Evolutionary conservation across 2,329 filamentous ascomycete genomes (phyloP), one percentile per base, ranked within the genome.

Genomic region (Fusarium beomiforme): DNA sequence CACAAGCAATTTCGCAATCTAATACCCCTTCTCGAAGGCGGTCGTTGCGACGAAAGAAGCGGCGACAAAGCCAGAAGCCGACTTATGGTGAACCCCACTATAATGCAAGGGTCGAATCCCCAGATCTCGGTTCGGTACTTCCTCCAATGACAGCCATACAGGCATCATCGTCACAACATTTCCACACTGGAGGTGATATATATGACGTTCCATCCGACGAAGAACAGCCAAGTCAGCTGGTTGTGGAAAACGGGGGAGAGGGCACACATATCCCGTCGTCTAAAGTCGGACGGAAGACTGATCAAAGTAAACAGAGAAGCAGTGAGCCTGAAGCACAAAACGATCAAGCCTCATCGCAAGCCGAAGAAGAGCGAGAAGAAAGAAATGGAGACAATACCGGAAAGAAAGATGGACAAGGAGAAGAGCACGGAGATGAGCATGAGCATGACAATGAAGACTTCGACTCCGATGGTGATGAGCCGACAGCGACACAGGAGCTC

Each of bases 61-160:
- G 34, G 16, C 61, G 58, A 13, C 70, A 69, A 21, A 68, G 62
- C 5, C 54, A 67, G 61, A 75, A 69, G 37, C 26, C 50, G n/a
- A 9, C 59, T 5, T 70, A 55, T 39, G 57, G 37, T 7, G 60
- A 70, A 26, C 17, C 36, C 4, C n/a, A 41, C 8, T 49, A 67
- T 44, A 23, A 8, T 17, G 31, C 42, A 21, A 69, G 64, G 21
- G 42, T 13, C 9, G 51, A 13, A 19, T 74, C 71, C 36, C 67
- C 54, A 24, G 73, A 74, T 3, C 60, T 67, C 5, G 71, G 69
- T 26, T 56, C 65, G 23, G 58, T 59, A 19, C 4, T 9, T 41
- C 60, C 43, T 17, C 43, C n/a, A 17, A 12, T 29, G 29, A 39
- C 39, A 47, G 23, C 26, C 24, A 33, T 26, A 12, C 34, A 41